phyloP scores from a whole-genome alignment of 2,329 filamentous ascomycete genomes.

The Beauveria sp. region DNA sequence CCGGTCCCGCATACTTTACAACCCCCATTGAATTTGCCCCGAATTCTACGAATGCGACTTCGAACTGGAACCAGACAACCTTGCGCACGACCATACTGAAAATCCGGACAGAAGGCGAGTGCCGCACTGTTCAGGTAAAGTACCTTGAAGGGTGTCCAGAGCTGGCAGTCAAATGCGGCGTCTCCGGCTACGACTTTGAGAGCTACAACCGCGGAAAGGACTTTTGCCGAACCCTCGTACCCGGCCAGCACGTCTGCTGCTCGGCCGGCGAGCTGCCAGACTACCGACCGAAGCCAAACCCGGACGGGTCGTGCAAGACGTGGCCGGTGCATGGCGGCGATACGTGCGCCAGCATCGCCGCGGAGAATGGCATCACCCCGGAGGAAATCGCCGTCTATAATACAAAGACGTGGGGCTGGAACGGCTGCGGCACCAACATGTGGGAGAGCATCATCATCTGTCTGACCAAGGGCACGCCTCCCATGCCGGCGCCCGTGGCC shows the following conservation, averaged over 20 bases:
- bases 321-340: background rate
- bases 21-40: background rate
- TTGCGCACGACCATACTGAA: too few relatives aligned
- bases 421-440: constrained; percentile 15
- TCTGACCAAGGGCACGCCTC: constrained; percentile 21
- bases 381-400: background rate
- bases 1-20: background rate
- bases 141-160: constrained; percentile 24
- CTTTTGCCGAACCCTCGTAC: background rate
- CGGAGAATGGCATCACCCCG: background rate
- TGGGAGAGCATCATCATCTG: constrained; percentile 17
- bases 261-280: background rate
- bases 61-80: background rate
- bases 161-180: constrained; percentile 26
- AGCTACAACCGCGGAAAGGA: constrained; percentile 16
- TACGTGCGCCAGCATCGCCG: background rate
- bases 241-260: constrained; percentile 6
- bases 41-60: background rate
- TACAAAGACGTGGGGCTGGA: constrained; percentile 24
- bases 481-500: constrained; percentile 19
- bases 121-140: constrained; percentile 20
- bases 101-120: too few relatives aligned
- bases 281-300: background rate
- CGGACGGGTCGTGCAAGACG: constrained; percentile 1
- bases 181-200: constrained; percentile 28